Conservation (phyloP, 164 flowering plant genomes). For the Kalanchoe fedtschenkoi region DNA sequence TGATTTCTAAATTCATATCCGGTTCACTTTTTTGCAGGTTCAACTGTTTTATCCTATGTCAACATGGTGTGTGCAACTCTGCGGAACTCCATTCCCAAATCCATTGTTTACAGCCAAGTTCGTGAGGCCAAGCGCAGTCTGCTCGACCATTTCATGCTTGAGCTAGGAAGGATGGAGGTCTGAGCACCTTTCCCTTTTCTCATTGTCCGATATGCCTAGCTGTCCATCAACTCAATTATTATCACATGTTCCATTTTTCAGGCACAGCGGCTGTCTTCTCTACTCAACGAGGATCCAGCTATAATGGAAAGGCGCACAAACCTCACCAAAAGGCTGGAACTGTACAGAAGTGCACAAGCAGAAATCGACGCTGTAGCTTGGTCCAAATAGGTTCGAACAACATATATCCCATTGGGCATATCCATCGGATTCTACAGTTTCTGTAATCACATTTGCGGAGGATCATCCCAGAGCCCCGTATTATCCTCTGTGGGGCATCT, state of each 20-base stretch:
- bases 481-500: no score
- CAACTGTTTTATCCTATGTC: constrained; percentile 75
- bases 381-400: background rate
- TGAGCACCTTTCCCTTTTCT: background rate
- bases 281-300: constrained; percentile 11
- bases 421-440: no score
- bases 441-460: no score
- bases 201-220: no score
- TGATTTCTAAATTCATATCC: background rate
- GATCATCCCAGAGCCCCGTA: no score
- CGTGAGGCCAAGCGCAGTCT: constrained; percentile 85
- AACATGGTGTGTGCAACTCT: constrained; percentile 69
- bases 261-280: constrained; percentile 3
- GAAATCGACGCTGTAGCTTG: constrained; percentile 9
- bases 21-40: constrained; percentile 34
- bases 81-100: constrained; percentile 82
- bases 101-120: constrained; percentile 71
- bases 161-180: constrained; percentile 74
- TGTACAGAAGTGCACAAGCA: constrained; percentile 11
- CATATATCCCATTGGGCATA: no score
- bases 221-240: no score
- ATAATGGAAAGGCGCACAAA: constrained; percentile 7
- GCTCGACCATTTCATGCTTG: constrained; percentile 79
- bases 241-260: background rate
- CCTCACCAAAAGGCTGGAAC: constrained; percentile 10